Percentiles rank a stretch among this genome's conserved stretches.
These are phyloP conservation scores for Atractiella rhizophila DNA, from an alignment of 768 basidiomycete genomes.

Conservation along the genomic window DNA sequence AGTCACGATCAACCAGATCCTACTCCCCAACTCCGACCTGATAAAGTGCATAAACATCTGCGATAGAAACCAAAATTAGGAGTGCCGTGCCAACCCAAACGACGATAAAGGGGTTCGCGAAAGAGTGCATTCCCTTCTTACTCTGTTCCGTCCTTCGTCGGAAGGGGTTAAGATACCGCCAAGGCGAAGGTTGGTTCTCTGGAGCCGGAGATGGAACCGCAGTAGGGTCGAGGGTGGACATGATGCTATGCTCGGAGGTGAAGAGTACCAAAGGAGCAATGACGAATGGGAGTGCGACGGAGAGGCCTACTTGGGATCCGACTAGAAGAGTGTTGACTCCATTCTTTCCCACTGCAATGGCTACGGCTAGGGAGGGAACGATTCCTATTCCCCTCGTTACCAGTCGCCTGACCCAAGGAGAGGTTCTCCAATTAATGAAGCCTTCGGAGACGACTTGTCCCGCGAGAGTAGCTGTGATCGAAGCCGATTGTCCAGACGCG, in stretches of 20 bases:
- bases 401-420: slow-evolving; percentile 41
- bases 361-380: slow-evolving; percentile 56
- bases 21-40: neutral
- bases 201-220: neutral
- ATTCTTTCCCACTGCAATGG: slow-evolving; percentile 37
- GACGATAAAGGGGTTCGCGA: slow-evolving; percentile 7
- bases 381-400: slow-evolving; percentile 58
- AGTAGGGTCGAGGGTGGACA: slow-evolving; percentile 1
- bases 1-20: too few relatives aligned
- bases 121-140: neutral
- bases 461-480: slow-evolving; percentile 46
- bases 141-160: neutral
- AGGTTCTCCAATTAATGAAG: slow-evolving; percentile 26
- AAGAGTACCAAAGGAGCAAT: slow-evolving; percentile 33
- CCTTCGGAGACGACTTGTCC: slow-evolving; percentile 73
- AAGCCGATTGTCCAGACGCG: slow-evolving; percentile 66
- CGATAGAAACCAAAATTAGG: slow-evolving; percentile 3
- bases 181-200: neutral
- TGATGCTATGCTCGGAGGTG: slow-evolving; percentile 3
- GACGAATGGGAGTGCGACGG: slow-evolving; percentile 61
- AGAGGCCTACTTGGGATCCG: slow-evolving; percentile 56
- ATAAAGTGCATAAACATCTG: slow-evolving; percentile 7
- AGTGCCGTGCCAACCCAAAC: slow-evolving; percentile 1
- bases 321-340: slow-evolving; percentile 64
- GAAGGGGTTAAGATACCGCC: slow-evolving; percentile 1